These are phyloP conservation scores for Gossypium anomalum DNA, from an alignment of 345 rosid genomes.

Conservation along the genomic window DNA sequence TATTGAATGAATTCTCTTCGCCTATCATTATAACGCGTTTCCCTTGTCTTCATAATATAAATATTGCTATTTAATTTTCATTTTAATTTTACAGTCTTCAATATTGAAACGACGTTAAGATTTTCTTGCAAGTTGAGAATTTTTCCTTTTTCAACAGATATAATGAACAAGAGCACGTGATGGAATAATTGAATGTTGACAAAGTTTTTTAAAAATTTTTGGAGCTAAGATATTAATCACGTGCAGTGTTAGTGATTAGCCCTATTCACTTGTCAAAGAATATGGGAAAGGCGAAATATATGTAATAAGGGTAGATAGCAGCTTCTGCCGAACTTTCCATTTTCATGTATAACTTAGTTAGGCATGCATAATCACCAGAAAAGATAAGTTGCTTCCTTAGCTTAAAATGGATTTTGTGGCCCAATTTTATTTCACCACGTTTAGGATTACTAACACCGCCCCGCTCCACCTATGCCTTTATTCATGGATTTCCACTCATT, in stretches of 20 bases:
- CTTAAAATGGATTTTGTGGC: not conserved
- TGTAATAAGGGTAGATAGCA: not conserved
- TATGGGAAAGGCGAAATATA: not conserved
- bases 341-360: not conserved
- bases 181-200: not conserved
- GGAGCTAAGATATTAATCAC: not conserved
- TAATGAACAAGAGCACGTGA: not conserved
- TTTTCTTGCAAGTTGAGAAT: not conserved
- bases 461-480: too few relatives aligned
- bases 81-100: too few relatives aligned
- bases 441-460: not conserved
- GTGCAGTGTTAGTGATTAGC: not conserved
- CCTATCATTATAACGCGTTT: not conserved
- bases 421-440: not conserved
- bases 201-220: not conserved
- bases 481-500: too few relatives aligned
- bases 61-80: too few relatives aligned
- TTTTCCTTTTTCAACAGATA: not conserved
- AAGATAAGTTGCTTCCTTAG: not conserved
- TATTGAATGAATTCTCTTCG: not conserved
- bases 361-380: not conserved
- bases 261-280: not conserved
- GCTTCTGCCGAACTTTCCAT: constrained; percentile 3
- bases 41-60: not conserved
- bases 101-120: not conserved